phyloP scores from a whole-genome alignment of 139 green algal species.

The Edaphochlamys debaryana region DNA sequence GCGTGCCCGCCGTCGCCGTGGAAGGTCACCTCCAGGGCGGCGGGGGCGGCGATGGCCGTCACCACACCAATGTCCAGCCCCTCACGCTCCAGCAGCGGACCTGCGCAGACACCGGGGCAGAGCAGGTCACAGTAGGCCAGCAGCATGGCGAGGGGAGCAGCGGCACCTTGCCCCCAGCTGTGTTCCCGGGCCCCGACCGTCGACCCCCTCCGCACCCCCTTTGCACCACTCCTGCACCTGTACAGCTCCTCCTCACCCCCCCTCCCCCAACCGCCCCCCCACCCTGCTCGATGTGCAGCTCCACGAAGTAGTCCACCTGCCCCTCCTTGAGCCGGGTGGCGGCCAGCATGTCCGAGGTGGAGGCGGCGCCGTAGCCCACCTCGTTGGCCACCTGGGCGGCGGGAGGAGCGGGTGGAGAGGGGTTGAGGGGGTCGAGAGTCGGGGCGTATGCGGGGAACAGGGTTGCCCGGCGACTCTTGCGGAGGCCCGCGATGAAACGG shows the following conservation, averaged over 20 bases:
- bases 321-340: slow-evolving; percentile 41
- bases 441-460: too few species aligned
- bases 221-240: too few species aligned
- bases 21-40: slow-evolving; percentile 83
- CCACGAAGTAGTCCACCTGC: slow-evolving; percentile 84
- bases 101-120: too few species aligned
- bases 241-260: not conserved
- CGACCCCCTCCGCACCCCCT: too few species aligned
- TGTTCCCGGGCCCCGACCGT: too few species aligned
- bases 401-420: not conserved
- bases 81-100: slow-evolving; percentile 83
- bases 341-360: slow-evolving; percentile 57
- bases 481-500: too few species aligned
- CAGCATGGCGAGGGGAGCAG: too few species aligned
- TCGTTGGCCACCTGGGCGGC: slow-evolving; percentile 69
- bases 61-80: slow-evolving; percentile 88
- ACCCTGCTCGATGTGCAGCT: slow-evolving; percentile 99
- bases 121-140: too few species aligned
- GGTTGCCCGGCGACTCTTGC: too few species aligned
- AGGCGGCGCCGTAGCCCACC: slow-evolving; percentile 59
- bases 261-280: not conserved
- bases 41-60: slow-evolving; percentile 93
- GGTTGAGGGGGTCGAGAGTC: not conserved
- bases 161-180: too few species aligned
- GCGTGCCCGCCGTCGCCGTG: slow-evolving; percentile 86